phyloP scores from a whole-genome alignment of 148 eudicot genomes.

The Vaccinium macrocarpon region DNA sequence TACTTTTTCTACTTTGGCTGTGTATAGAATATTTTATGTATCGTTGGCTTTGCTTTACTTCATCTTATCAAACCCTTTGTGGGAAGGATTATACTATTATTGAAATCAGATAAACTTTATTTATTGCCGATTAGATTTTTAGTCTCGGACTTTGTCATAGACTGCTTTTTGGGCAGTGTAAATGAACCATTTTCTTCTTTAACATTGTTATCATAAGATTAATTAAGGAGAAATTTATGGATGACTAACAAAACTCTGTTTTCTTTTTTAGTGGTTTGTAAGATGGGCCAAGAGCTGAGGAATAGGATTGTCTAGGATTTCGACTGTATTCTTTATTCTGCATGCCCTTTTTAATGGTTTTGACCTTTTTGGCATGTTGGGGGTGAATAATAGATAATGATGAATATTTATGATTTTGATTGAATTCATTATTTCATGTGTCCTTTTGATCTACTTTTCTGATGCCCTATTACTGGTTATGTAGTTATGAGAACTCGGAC shows the following conservation, averaged over 20 bases:
- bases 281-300: background rate
- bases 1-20: background rate
- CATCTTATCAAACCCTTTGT: background rate
- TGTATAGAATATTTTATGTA: background rate
- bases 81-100: background rate
- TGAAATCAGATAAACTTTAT: background rate
- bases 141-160: background rate
- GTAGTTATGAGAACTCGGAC: slow-evolving; percentile 74
- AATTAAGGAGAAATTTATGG: background rate
- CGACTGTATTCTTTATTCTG: background rate
- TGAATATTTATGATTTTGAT: background rate
- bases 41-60: background rate
- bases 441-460: slow-evolving; percentile 6
- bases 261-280: background rate
- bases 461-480: slow-evolving; percentile 21
- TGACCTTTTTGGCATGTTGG: background rate
- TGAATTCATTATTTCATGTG: background rate
- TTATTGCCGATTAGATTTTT: background rate
- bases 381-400: background rate
- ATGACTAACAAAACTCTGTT: background rate
- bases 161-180: background rate
- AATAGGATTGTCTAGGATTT: background rate
- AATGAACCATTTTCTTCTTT: background rate
- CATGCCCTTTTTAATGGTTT: background rate
- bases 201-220: background rate